Evolutionary conservation across 106 monocot genomes (phyloP), one percentile per base, ranked within the genome.

Genomic region (Hemerocallis citrina): DNA sequence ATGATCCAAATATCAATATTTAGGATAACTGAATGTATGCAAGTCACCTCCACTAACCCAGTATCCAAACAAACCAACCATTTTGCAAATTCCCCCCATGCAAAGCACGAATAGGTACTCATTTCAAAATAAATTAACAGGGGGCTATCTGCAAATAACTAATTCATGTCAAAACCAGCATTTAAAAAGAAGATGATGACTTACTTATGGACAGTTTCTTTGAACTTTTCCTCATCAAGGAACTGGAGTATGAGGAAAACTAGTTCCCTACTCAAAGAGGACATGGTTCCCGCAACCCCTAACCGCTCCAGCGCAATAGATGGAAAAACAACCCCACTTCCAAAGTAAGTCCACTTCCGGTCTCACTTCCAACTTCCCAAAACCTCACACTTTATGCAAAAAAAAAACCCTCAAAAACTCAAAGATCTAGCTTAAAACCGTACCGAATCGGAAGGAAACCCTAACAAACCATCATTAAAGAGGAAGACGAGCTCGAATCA

Each of bases 171-270:
- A n/a, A n/a, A n/a, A n/a, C n/a, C n/a, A n/a, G n/a, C n/a, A n/a
- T n/a, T n/a, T n/a, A 24, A 12, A 27, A 27, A 50, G 6, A 8
- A 24, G 52, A 41, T 39, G 10, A 15, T 10, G 29, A 60, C 85
- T 80, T 68, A 95, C 94, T 73, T 89, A 52, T 95, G 94, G 21
- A 95, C 94, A 8, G 89, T 81, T 39, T 95, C 94, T 75, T 95
- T 95, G 74, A 89, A 95, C 55, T 95, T 95, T 55, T 95, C 94
- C 74, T 95, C 94, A 40, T 95, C 94, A 37, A 95, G 61, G 69
- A 95, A 95, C 73, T 95, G 94, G 46, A 95, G 74, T 63, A 95
- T 89, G 38, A 95, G 89, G 81, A 95, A 95, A 71, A 95, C 94
- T 4, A 95, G 86, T 66, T 95, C 94, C 85, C 89, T 89, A 63